Conservation (phyloP, 2,329 filamentous ascomycete species). For the Paracamarosporium sp. region DNA sequence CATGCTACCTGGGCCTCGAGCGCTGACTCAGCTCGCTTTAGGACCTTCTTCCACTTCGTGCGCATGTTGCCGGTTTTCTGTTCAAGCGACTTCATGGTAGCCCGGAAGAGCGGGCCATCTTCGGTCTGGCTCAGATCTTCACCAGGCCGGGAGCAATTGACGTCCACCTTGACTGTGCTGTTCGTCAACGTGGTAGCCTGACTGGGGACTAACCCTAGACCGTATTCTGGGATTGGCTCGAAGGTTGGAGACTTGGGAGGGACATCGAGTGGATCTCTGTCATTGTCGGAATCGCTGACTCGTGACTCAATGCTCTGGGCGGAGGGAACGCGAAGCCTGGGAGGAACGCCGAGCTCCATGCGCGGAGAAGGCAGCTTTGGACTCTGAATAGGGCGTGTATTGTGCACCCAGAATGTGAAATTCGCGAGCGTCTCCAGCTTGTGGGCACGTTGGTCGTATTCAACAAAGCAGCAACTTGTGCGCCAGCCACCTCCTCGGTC, state of each 20-base stretch:
- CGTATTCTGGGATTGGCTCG: constrained; percentile 57
- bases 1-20: constrained; percentile 79
- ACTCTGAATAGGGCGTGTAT: constrained; percentile 57
- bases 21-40: constrained; percentile 92
- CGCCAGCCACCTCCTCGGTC: constrained; percentile 92
- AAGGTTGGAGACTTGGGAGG: constrained; percentile 56
- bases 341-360: constrained; percentile 75
- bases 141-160: constrained; percentile 82
- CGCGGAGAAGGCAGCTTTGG: constrained; percentile 66
- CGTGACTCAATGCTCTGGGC: constrained; percentile 85
- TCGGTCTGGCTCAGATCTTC: constrained; percentile 83
- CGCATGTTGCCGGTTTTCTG: constrained; percentile 97
- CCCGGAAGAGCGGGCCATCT: constrained; percentile 93
- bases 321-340: constrained; percentile 83
- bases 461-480: constrained; percentile 95
- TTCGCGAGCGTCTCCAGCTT: constrained; percentile 85
- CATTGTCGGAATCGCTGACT: constrained; percentile 73
- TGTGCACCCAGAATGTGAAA: constrained; percentile 95
- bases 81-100: constrained; percentile 94
- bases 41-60: constrained; percentile 90
- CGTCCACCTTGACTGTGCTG: constrained; percentile 75
- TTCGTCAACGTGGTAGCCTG: constrained; percentile 48
- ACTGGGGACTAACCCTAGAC: constrained; percentile 50
- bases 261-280: constrained; percentile 48
- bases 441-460: constrained; percentile 94